phyloP scores from a whole-genome alignment of 1,284 basidiomycete species.

The Cutaneotrichosporon dermatis region DNA sequence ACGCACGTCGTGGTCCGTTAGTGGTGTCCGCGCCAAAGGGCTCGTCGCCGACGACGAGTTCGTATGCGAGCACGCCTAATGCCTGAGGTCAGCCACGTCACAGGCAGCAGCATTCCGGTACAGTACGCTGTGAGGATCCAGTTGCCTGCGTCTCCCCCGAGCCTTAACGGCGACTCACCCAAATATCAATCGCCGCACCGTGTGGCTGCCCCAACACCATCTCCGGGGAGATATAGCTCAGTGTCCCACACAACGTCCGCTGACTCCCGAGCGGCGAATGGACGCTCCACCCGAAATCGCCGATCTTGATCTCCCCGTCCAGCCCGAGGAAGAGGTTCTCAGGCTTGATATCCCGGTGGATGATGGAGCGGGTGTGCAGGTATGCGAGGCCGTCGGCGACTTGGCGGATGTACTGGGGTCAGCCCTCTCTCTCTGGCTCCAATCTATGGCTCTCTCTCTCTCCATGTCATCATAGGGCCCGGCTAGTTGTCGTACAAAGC shows the following conservation, averaged over 20 bases:
- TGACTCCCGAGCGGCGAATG: constrained; percentile 69
- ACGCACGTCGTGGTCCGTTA: constrained; percentile 27
- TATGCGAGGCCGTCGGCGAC: constrained; percentile 93
- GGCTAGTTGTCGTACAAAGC: too few relatives aligned
- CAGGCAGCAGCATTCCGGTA: too few relatives aligned
- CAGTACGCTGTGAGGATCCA: too few relatives aligned
- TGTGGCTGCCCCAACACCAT: constrained; percentile 73
- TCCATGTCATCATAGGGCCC: too few relatives aligned
- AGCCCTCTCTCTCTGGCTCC: neutral
- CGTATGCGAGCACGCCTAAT: constrained; percentile 88
- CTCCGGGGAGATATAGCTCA: constrained; percentile 93
- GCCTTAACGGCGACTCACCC: too few relatives aligned
- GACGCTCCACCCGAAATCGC: constrained; percentile 97
- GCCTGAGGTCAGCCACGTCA: constrained; percentile 60
- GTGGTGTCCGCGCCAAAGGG: constrained; percentile 69
- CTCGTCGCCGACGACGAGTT: constrained; percentile 84
- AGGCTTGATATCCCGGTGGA: constrained; percentile 99
- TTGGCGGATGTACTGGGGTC: constrained; percentile 77
- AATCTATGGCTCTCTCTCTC: too few relatives aligned
- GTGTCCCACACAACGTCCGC: constrained; percentile 83
- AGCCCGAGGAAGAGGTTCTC: constrained; percentile 86
- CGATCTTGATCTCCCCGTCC: constrained; percentile 96
- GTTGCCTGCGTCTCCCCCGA: too few relatives aligned
- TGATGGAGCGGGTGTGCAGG: constrained; percentile 90
- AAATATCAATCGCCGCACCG: constrained; percentile 38